Evolutionary conservation across 306 rosid species (phyloP).

Genomic region (Malus domestica): DNA sequence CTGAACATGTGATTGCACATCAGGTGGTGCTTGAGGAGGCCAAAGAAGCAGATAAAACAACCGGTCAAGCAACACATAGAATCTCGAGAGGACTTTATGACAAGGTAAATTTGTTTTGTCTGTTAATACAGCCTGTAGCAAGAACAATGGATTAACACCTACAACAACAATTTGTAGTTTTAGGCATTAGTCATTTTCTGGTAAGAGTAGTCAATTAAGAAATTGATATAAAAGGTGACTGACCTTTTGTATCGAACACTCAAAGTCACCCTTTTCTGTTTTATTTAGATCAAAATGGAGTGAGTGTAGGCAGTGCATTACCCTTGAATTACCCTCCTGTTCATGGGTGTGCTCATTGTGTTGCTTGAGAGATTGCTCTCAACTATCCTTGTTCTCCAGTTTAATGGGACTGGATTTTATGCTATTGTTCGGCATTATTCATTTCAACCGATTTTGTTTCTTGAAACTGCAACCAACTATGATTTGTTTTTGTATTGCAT

Average conservation of each 20-base stretch:
- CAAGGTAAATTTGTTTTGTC: conserved; percentile 44
- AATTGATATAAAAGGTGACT: background rate
- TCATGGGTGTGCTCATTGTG: background rate
- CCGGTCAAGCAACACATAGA: conserved; percentile 67
- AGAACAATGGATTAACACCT: background rate
- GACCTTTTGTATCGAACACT: background rate
- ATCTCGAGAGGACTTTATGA: conserved; percentile 76
- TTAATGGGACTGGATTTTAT: background rate
- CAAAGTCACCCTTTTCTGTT: background rate
- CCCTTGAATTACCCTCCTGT: background rate
- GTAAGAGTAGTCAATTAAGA: background rate
- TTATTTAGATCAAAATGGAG: background rate
- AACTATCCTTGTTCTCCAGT: background rate
- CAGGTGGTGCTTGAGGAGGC: conserved; percentile 66
- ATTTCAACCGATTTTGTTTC: background rate
- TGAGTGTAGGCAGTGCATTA: background rate
- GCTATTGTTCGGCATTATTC: background rate
- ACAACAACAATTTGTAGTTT: background rate
- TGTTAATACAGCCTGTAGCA: background rate
- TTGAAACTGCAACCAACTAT: background rate
- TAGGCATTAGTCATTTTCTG: background rate
- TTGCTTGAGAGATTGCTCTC: background rate
- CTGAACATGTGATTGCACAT: conserved; percentile 3
- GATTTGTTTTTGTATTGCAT: background rate
- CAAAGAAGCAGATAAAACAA: conserved; percentile 77